Evolutionary conservation across 2,329 filamentous ascomycete genomes (phyloP).

Genomic region (Sporothrix brasiliensis): DNA sequence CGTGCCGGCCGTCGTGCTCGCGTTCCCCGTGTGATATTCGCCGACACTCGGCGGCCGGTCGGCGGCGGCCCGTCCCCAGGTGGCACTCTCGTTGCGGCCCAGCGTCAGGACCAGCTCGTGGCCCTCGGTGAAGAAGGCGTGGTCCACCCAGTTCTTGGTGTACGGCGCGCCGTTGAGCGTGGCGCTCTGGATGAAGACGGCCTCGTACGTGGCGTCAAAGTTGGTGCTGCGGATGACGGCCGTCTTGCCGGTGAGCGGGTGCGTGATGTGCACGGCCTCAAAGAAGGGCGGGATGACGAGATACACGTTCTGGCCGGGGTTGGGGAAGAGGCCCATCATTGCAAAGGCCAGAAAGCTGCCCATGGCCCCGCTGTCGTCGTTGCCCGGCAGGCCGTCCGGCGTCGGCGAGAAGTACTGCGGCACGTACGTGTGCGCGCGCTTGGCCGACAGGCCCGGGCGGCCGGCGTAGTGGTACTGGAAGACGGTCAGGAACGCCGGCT

Average conservation of each 20-base stretch:
- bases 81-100: constrained; percentile 59
- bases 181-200: constrained; percentile 66
- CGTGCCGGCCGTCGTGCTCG: neutral
- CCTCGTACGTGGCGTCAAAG: constrained; percentile 61
- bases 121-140: constrained; percentile 68
- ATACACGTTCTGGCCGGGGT: constrained; percentile 69
- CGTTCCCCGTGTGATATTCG: constrained; percentile 20
- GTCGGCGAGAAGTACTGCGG: constrained; percentile 64
- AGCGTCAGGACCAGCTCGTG: constrained; percentile 65
- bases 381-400: constrained; percentile 65
- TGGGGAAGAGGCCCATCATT: constrained; percentile 73
- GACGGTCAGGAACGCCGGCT: constrained; percentile 62
- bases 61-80: constrained; percentile 61
- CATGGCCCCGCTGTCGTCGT: constrained; percentile 73
- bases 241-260: constrained; percentile 60
- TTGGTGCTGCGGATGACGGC: constrained; percentile 63
- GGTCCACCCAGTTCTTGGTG: constrained; percentile 67
- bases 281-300: constrained; percentile 73
- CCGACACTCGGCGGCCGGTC: constrained; percentile 66
- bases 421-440: constrained; percentile 65
- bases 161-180: constrained; percentile 64
- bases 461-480: constrained; percentile 73
- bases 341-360: constrained; percentile 65
- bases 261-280: constrained; percentile 59
- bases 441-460: constrained; percentile 59